Evolutionary conservation across 805 yeast genomes (phyloP), one percentile per base, ranked within the genome.

Genomic region (Yarrowia phangngaensis): DNA sequence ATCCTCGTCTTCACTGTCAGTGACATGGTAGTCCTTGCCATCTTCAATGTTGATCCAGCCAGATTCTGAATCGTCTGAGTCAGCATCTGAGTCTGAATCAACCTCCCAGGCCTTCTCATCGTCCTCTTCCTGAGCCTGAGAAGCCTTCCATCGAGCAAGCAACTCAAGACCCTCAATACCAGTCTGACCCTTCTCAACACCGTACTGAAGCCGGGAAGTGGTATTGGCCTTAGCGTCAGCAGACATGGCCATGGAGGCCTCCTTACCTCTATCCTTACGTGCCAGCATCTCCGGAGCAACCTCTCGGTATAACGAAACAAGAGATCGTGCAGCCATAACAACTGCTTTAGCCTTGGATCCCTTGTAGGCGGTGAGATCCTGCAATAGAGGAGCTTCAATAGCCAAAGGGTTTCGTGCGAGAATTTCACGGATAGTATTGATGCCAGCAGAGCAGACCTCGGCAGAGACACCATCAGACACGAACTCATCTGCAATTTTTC

Each of bases 401-500:
- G 97, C 95, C 55, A 90, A 72, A 12, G 98, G 97, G 8, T 95
- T 94, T 72, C 99, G 81, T 2, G 95, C 67, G 55, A 89, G 74
- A 52, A 92, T 87, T 67, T 92, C 98, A 58, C 97, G 75, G 52
- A 90, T 90, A 3, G 97, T 85, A 66, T 92, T 92, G 56, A 92
- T 74, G 60, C 99, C 99, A 4, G 97, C 97, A 47, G 97, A 88
- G 4, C 97, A 97, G 49, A 89, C 99, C 67, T 92, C 96, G 24
- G 95, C 80, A 12, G 97, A 88, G 29, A 92, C 98, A 73, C 99
- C 99, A 62, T 92, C 97, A 56, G 95, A 84, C 19, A 92, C 96
- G 60, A 92, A 92, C 67, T 92, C 98, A 67, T 92, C 95, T 1
- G 98, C 97, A 56, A 92, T 80, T 62, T 90, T 92, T 51, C 95